Base-by-base conservation (phyloP, 345 rosid species). In the Alliaria petiolata region DNA sequence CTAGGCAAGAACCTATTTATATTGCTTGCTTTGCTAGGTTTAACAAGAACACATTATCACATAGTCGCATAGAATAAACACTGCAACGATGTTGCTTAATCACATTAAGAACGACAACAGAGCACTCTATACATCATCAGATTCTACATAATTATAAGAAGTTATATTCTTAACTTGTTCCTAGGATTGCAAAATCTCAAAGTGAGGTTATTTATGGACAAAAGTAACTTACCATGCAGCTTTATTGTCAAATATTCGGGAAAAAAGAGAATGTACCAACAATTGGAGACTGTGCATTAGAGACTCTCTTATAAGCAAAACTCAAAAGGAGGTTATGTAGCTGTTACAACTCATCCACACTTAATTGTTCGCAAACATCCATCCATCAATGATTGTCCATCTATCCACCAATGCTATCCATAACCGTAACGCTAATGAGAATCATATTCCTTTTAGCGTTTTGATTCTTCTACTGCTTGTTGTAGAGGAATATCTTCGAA, bases 211-310 rank as follows among this genome's bases (percentile, higher is more conserved):
- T n/a, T n/a, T n/a, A n/a, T 38, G 0, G 3, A 43, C 9, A 26
- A 2, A 47, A 33, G 33, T 54, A 65, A 67, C 60, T 46, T 67
- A 89, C 97, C 98, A 96, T 10, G 98, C 85, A 76, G 97, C 97
- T 85, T 93, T 95, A 76, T 93, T 97, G 65, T 96, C 97, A 78
- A 91, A 89, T 55, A 93, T 91, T 68, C 97, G 81, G 11, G 98
- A 96, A 74, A 93, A 89, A 63, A 91, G 75, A 64, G 95, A 78
- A 96, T 91, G 89, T 78, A 67, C 17, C 79, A 62, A 28, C 7
- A 69, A 66, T 75, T 43, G 35, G 14, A 79, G 38, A 49, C 10
- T 33, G n/a, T n/a, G 10, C 12, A 56, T 75, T 40, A 77, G 65
- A 65, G 31, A 63, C 50, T 25, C 57, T n/a, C n/a, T 17, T 19